These are phyloP conservation scores for Mycena sp. DNA, from an alignment of 1,284 basidiomycete species.

Conservation along the genomic window DNA sequence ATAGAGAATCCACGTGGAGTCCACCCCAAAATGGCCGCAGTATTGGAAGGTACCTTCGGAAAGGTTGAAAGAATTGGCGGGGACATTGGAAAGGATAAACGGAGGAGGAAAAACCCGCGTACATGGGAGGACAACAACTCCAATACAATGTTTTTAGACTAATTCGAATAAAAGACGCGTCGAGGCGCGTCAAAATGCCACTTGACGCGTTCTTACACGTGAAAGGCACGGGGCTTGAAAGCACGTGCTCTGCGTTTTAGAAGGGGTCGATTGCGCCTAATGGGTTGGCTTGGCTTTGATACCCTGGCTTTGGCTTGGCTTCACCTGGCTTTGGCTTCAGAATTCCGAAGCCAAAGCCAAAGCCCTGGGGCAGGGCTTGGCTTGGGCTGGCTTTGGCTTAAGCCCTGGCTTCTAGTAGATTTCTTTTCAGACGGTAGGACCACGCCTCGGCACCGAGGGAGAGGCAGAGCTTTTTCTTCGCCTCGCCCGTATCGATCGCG, in stretches of 20 bases:
- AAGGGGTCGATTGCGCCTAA: slow-evolving; percentile 5
- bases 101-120: slow-evolving; percentile 14
- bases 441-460: slow-evolving; percentile 80
- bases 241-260: slow-evolving; percentile 3
- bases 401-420: no score
- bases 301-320: no score
- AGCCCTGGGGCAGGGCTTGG: no score
- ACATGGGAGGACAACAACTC: slow-evolving; percentile 21
- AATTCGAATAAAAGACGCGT: background rate
- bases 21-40: slow-evolving; percentile 23
- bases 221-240: background rate
- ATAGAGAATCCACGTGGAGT: slow-evolving; percentile 12
- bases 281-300: no score
- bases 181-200: background rate
- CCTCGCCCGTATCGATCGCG: slow-evolving; percentile 72
- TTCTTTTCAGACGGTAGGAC: no score
- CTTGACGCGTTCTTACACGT: background rate
- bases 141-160: slow-evolving; percentile 23
- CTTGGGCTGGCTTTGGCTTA: no score
- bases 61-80: no score
- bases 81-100: background rate
- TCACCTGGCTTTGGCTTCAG: no score
- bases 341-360: no score
- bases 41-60: slow-evolving; percentile 11
- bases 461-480: slow-evolving; percentile 77